Evolutionary conservation across 768 basidiomycete genomes (phyloP), one percentile per base, ranked within the genome.

Genomic region (Lentinula boryana): DNA sequence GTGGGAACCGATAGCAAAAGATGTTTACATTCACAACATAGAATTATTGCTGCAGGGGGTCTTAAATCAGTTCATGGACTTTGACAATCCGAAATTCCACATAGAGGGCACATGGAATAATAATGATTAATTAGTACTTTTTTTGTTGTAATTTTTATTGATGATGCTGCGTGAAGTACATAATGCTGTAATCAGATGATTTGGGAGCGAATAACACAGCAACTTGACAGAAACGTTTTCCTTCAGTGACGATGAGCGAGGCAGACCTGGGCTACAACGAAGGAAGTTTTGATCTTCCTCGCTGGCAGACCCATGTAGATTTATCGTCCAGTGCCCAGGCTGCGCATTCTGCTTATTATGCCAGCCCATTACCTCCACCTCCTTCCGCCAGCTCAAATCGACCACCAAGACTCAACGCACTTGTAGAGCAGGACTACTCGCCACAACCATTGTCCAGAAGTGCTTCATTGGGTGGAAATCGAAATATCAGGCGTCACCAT

Each of bases 241-340:
- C 27, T 56, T 40, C n/a, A 3, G 27, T 21, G 13, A 55, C 55
- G 55, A 56, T 56, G 55, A 56, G 55, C 55, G 55, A 56, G 27
- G 55, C 55, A 40, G 55, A 56, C 55, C 55, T 56, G 55, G 55
- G 55, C 55, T 56, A 56, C 55, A 56, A 21, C 55, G 55, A 56
- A 56, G 55, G 55, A 31, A 84, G 84, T 76, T 92, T 89, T 76
- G 89, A 90, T 75, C 67, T 98, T 83, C 80, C 86, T 80, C 66
- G 83, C 84, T 84, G 82, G 88, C 86, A 75, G 78, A 64, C 86
- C 79, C 72, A 79, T 84, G 66, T 78, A 74, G 69, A 94, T 84
- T 61, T 78, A 71, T 63, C 75, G 68, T 67, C 82, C 79, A 64
- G 75, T 40, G 66, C 73, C 58, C 66, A 72, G 66, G 60, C 85